A percentile compares a stretch with the other conserved stretches of the same genome.
Conservation (phyloP, 257 asterid species). For the Nemophila menziesii region DNA sequence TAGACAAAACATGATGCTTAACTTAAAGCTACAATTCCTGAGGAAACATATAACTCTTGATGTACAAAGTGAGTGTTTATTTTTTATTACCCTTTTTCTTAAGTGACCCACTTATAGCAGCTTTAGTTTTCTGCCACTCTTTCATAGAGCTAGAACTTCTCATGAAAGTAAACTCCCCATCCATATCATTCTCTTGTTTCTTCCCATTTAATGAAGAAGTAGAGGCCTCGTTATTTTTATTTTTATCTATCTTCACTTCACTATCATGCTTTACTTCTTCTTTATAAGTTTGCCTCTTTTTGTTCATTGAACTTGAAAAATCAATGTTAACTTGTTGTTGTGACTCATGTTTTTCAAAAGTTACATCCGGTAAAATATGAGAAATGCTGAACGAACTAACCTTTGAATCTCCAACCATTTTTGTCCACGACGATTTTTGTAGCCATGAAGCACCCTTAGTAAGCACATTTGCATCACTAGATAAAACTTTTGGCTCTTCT, state of each 20-base stretch:
- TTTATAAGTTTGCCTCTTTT: neutral
- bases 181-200: slow-evolving; percentile 21
- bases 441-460: slow-evolving; percentile 44
- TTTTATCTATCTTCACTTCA: slow-evolving; percentile 5
- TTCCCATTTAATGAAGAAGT: slow-evolving; percentile 10
- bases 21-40: no score
- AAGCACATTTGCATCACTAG: slow-evolving; percentile 17
- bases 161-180: slow-evolving; percentile 59
- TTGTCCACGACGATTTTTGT: slow-evolving; percentile 61
- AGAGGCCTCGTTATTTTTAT: slow-evolving; percentile 12
- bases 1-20: no score
- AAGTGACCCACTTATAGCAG: slow-evolving; percentile 41
- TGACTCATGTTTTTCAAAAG: slow-evolving; percentile 27
- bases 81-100: slow-evolving; percentile 39
- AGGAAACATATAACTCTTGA: no score
- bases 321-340: slow-evolving; percentile 11
- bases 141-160: slow-evolving; percentile 60
- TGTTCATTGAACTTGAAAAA: slow-evolving; percentile 9
- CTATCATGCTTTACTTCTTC: slow-evolving; percentile 12
- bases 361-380: slow-evolving; percentile 37
- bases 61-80: slow-evolving; percentile 1
- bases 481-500: slow-evolving; percentile 16
- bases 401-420: slow-evolving; percentile 38
- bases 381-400: slow-evolving; percentile 51
- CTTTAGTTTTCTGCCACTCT: slow-evolving; percentile 57